phyloP scores from a whole-genome alignment of 2,329 filamentous ascomycete genomes.

The Cercospora beticola region DNA sequence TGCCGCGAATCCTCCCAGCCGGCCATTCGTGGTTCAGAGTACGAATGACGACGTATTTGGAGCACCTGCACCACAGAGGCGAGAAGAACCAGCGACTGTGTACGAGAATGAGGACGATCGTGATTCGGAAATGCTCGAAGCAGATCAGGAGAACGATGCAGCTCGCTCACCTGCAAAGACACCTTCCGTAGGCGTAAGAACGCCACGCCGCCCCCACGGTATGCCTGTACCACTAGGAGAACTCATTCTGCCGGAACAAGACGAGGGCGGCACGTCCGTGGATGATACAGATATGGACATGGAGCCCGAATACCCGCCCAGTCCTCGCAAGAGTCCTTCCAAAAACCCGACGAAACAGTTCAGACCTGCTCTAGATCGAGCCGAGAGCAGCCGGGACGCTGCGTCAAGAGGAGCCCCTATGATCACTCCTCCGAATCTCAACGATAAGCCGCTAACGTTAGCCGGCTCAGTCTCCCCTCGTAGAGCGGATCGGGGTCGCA shows the following conservation, averaged over 20 bases:
- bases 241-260: slow-evolving; percentile 32
- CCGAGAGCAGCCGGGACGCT: slow-evolving; percentile 32
- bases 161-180: slow-evolving; percentile 43
- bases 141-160: slow-evolving; percentile 53
- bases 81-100: background rate
- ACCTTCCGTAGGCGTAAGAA: slow-evolving; percentile 34
- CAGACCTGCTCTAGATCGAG: slow-evolving; percentile 7
- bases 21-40: slow-evolving; percentile 30
- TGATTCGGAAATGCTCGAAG: slow-evolving; percentile 39
- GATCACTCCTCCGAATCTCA: slow-evolving; percentile 31
- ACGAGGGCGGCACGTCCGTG: slow-evolving; percentile 23
- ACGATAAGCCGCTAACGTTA: slow-evolving; percentile 28
- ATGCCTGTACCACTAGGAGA: slow-evolving; percentile 35
- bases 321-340: slow-evolving; percentile 36
- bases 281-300: slow-evolving; percentile 24
- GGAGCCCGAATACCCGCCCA: slow-evolving; percentile 40
- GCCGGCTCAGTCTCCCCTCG: slow-evolving; percentile 33
- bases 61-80: slow-evolving; percentile 1
- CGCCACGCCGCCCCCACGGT: slow-evolving; percentile 35
- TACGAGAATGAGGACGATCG: slow-evolving; percentile 29
- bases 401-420: slow-evolving; percentile 23
- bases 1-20: slow-evolving; percentile 8
- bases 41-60: slow-evolving; percentile 29
- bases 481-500: slow-evolving; percentile 18
- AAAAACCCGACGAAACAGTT: slow-evolving; percentile 31